These are phyloP conservation scores for Globisporangium sylvaticum DNA, from an alignment of 352 stramenopile genomes.

Conservation along the genomic window DNA sequence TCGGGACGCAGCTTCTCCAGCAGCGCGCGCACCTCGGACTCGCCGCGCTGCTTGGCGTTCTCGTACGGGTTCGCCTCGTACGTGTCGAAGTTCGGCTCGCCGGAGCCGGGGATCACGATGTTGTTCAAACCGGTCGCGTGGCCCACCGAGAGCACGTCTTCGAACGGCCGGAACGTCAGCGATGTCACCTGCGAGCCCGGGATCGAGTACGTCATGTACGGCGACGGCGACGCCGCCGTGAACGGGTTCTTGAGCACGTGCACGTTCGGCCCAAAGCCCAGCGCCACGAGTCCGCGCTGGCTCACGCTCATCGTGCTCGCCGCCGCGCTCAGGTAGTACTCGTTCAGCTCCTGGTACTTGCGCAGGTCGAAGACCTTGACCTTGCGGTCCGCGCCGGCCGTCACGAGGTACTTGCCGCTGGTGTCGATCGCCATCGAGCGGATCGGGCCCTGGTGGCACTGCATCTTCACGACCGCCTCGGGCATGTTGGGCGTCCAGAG, in stretches of 20 bases:
- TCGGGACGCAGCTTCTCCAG: slow-evolving; percentile 97
- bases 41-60: slow-evolving; percentile 94
- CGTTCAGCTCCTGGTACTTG: slow-evolving; percentile 94
- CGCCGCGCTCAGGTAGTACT: slow-evolving; percentile 88
- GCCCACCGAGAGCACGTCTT: slow-evolving; percentile 96
- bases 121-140: slow-evolving; percentile 84
- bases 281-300: slow-evolving; percentile 92
- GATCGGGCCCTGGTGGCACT: slow-evolving; percentile 94
- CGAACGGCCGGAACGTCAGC: slow-evolving; percentile 96
- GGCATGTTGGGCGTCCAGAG: slow-evolving; percentile 96
- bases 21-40: slow-evolving; percentile 94
- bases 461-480: slow-evolving; percentile 95
- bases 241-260: slow-evolving; percentile 92
- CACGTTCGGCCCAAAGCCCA: slow-evolving; percentile 91
- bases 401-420: slow-evolving; percentile 95
- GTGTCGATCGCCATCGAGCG: slow-evolving; percentile 91
- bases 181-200: slow-evolving; percentile 81
- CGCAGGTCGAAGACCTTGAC: slow-evolving; percentile 98
- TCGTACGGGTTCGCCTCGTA: slow-evolving; percentile 98
- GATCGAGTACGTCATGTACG: slow-evolving; percentile 91
- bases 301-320: slow-evolving; percentile 93
- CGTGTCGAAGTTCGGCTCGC: slow-evolving; percentile 98
- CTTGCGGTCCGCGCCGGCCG: slow-evolving; percentile 91
- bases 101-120: slow-evolving; percentile 94
- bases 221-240: slow-evolving; percentile 57